A percentile compares a stretch with the other conserved stretches of the same genome.
Conservation (phyloP, 345 rosid genomes). For the Excoecaria cochinchinensis region DNA sequence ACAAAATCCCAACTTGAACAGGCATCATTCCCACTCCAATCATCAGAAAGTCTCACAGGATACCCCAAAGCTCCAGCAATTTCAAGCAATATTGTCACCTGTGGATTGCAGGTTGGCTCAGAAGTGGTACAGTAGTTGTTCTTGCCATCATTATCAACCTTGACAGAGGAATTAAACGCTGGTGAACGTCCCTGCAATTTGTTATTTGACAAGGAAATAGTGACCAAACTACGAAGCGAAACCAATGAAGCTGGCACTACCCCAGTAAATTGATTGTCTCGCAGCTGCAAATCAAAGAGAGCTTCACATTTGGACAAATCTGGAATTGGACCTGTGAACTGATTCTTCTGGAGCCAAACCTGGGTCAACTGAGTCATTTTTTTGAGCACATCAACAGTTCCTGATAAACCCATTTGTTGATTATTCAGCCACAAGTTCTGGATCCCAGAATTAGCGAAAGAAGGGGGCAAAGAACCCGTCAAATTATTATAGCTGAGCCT, state of each 20-base stretch:
- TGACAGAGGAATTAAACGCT: conserved; percentile 27
- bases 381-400: conserved; percentile 55
- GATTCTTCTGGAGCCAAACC: conserved; percentile 82
- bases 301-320: conserved; percentile 57
- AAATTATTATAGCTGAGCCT: conserved; percentile 77
- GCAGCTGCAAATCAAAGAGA: conserved; percentile 67
- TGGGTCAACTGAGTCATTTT: conserved; percentile 55
- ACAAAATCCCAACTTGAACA: conserved; percentile 59
- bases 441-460: conserved; percentile 50
- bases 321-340: conserved; percentile 71
- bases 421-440: conserved; percentile 70
- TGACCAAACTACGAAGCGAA: conserved; percentile 40
- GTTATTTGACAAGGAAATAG: conserved; percentile 63
- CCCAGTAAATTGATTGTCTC: conserved; percentile 81
- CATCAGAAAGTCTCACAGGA: conserved; percentile 54
- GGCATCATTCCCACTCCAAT: conserved; percentile 50
- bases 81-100: conserved; percentile 57
- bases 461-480: conserved; percentile 62
- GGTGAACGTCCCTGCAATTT: conserved; percentile 81
- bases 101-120: conserved; percentile 50
- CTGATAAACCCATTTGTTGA: conserved; percentile 56
- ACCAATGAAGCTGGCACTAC: conserved; percentile 48
- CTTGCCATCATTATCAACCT: conserved; percentile 20
- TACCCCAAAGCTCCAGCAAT: conserved; percentile 70
- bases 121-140: conserved; percentile 50